phyloP scores from a whole-genome alignment of 2,329 filamentous ascomycete genomes.

The Hypoxylon rubiginosum region DNA sequence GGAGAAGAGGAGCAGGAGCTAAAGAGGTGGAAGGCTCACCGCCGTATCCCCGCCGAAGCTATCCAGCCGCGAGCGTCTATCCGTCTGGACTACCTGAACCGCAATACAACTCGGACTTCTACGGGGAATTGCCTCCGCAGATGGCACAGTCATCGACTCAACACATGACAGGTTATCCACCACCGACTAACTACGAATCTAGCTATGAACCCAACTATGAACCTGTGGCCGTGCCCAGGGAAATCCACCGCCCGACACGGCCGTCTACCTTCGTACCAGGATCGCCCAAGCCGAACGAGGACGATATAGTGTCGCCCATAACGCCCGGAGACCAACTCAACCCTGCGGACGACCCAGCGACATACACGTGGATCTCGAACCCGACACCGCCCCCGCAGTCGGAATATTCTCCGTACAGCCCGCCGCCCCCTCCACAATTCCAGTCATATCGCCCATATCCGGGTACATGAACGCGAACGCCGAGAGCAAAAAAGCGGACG shows the following conservation, averaged over 20 bases:
- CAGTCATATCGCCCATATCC: constrained; percentile 48
- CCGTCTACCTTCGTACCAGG: constrained; percentile 26
- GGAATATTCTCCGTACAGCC: constrained; percentile 47
- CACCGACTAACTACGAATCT: constrained; percentile 11
- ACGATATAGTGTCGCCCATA: constrained; percentile 42
- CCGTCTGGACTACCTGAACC: constrained; percentile 46
- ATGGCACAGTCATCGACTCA: constrained; percentile 41
- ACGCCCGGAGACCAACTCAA: constrained; percentile 31
- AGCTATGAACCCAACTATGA: constrained; percentile 3
- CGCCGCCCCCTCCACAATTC: constrained; percentile 49
- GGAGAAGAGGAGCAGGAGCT: constrained; percentile 32
- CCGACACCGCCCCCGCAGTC: constrained; percentile 41
- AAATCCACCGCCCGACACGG: constrained; percentile 5
- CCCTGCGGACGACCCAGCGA: constrained; percentile 34
- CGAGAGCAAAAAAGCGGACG: background rate
- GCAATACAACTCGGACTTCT: constrained; percentile 49
- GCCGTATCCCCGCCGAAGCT: constrained; percentile 29
- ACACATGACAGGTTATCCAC: constrained; percentile 33
- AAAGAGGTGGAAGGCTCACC: constrained; percentile 34
- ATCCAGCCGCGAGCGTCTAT: constrained; percentile 42
- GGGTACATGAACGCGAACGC: constrained; percentile 32
- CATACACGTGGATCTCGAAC: constrained; percentile 41
- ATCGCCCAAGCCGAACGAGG: constrained; percentile 30
- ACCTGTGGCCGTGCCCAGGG: constrained; percentile 21
- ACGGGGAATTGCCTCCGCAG: constrained; percentile 48